These are phyloP conservation scores for Aspergillus latus DNA, from an alignment of 2,329 filamentous ascomycete species.

Conservation along the genomic window DNA sequence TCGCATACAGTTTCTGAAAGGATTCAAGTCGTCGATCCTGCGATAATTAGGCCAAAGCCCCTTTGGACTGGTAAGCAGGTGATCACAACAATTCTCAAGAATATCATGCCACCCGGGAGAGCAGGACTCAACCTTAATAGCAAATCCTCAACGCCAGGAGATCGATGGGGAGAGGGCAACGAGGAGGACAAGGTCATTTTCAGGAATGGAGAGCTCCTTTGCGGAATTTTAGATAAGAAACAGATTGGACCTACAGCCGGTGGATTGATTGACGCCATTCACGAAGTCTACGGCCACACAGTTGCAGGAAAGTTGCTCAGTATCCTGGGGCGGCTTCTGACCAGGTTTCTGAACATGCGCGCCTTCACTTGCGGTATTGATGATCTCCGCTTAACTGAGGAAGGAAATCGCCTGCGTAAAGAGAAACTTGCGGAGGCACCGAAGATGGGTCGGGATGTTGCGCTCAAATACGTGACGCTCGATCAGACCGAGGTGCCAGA, in stretches of 20 bases:
- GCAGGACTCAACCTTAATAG: constrained; percentile 76
- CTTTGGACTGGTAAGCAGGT: constrained; percentile 97
- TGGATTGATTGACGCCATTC: constrained; percentile 85
- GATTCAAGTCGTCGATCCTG: constrained; percentile 76
- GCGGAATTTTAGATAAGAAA: constrained; percentile 91
- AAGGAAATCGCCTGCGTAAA: constrained; percentile 71
- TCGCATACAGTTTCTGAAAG: constrained; percentile 81
- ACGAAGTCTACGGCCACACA: constrained; percentile 88
- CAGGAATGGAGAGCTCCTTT: constrained; percentile 81
- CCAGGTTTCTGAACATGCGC: constrained; percentile 85
- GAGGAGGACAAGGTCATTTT: constrained; percentile 83
- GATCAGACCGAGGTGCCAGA: constrained; percentile 62
- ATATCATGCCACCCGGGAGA: constrained; percentile 76
- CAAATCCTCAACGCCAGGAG: constrained; percentile 73
- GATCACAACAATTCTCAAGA: constrained; percentile 87
- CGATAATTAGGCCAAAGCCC: constrained; percentile 74
- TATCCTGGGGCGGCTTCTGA: constrained; percentile 83
- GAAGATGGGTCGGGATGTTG: constrained; percentile 72
- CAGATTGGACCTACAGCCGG: constrained; percentile 87
- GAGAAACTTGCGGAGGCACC: constrained; percentile 67
- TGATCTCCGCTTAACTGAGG: constrained; percentile 78
- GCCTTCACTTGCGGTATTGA: constrained; percentile 98
- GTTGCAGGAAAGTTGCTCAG: constrained; percentile 84
- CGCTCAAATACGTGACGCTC: constrained; percentile 84
- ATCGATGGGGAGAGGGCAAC: constrained; percentile 68